Base-by-base conservation (phyloP, 2,329 filamentous ascomycete genomes). In the Alternaria metachromatica region DNA sequence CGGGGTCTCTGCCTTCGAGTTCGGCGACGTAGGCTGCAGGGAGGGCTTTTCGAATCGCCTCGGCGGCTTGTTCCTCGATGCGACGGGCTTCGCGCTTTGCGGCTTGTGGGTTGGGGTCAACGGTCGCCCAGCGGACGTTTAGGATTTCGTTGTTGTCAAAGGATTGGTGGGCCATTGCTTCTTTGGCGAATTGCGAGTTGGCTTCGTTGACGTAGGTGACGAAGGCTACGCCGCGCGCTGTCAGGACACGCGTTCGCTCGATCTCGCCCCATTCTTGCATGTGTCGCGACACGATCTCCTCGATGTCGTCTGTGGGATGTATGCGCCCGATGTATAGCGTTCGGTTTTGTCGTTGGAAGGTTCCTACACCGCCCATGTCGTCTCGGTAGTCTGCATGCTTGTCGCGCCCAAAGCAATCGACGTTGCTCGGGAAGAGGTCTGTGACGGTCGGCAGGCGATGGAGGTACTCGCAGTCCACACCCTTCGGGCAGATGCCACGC, bases 211-310 rank as follows among this genome's bases (percentile, higher is more conserved):
- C 87, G 77, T 98, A 98, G 10, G 96, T 99, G 60, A 99, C 90
- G 79, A 99, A 99, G 0, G 90, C 96, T 20, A 99, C 96, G 58
- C 96, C 96, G 44, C 95, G 85, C 1, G 89, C 90, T 61, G 96
- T 97, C 13, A 99, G 84, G 3, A 98, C 95, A 26, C 96, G 90
- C 50, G 91, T 90, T 48, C 96, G 88, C 79, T 98, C 95, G 54
- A 99, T 85, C 74, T 94, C 92, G 0, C 96, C 96, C 94, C 94
- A 99, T 86, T 99, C 96, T 23, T 93, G 91, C 78, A 98, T 97
- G 81, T 99, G 96, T 13, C 96, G 87, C 28, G 95, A 90, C 6
- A 98, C 95, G 37, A 98, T 88, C 81, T 99, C 96, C 78, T 99
- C 95, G 66, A 98, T 97, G 76, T 98, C 95, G 79, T 98, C 96